Evolutionary conservation across 73 alveolate species (phyloP).

Genomic region (Symbiodinium pilosum): DNA sequence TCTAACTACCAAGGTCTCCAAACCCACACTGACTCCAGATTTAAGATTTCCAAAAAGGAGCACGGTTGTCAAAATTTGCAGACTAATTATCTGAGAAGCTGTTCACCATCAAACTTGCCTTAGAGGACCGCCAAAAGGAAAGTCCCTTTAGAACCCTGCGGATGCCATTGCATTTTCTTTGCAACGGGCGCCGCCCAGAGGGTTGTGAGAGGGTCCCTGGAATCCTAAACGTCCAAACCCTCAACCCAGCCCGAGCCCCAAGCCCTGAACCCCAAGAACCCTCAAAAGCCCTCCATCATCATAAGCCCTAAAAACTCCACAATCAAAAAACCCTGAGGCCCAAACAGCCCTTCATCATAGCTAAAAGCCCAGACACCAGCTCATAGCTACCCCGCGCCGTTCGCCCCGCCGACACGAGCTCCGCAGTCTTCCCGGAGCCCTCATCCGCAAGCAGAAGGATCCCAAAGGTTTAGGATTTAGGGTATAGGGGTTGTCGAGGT

Average conservation of each 20-base stretch:
- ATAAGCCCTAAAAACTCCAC: background rate
- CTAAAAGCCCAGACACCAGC: background rate
- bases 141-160: too few species aligned
- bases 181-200: too few species aligned
- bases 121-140: too few species aligned
- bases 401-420: background rate
- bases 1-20: too few species aligned
- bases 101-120: too few species aligned
- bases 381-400: slow-evolving; percentile 10
- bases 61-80: too few species aligned
- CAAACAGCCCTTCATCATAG: too few species aligned
- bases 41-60: too few species aligned
- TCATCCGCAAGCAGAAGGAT: background rate
- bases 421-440: slow-evolving; percentile 7
- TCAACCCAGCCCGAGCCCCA: background rate
- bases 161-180: too few species aligned
- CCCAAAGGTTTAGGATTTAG: background rate
- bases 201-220: too few species aligned
- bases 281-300: background rate
- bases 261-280: background rate
- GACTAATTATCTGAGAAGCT: too few species aligned
- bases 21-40: too few species aligned
- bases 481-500: background rate
- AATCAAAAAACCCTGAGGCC: background rate
- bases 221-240: background rate